A percentile compares a stretch with the other conserved stretches of the same genome.
Evolutionary conservation across 2,329 filamentous ascomycete genomes (phyloP).

Genomic region (Penicillium sp.): DNA sequence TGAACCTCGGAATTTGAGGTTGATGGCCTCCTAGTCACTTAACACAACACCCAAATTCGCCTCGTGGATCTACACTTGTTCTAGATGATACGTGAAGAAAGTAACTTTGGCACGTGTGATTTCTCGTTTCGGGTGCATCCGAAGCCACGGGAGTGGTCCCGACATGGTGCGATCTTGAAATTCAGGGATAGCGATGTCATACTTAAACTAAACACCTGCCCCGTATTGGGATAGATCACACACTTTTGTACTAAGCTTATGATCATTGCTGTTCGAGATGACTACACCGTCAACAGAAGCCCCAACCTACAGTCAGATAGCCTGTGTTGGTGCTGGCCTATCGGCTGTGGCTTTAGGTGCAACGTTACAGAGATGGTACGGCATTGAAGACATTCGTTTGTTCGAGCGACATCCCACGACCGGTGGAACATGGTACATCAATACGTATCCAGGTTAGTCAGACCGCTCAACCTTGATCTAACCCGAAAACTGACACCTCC

Average conservation of each 20-base stretch:
- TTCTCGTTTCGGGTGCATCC: background rate
- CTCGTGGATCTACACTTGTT: background rate
- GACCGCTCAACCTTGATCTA: background rate
- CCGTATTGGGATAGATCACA: too few relatives aligned
- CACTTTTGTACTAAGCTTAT: too few relatives aligned
- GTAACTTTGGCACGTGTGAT: background rate
- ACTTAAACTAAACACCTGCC: background rate
- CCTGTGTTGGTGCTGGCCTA: constrained; percentile 58
- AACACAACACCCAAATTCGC: background rate
- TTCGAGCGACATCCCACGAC: constrained; percentile 59
- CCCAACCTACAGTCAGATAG: constrained; percentile 27
- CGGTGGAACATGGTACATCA: constrained; percentile 65
- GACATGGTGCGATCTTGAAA: background rate
- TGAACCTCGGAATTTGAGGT: background rate
- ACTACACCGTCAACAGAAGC: background rate
- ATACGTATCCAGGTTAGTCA: constrained; percentile 55
- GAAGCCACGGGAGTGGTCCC: background rate
- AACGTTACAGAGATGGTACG: constrained; percentile 58
- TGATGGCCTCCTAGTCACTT: background rate
- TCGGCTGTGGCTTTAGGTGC: constrained; percentile 63
- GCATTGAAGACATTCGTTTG: constrained; percentile 59
- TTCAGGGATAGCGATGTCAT: background rate
- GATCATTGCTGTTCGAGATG: background rate
- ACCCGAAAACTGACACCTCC: background rate
- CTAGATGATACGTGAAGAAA: background rate